Evolutionary conservation across 2,329 filamentous ascomycete species (phyloP).

Genomic region (Acrocalymma vagum): DNA sequence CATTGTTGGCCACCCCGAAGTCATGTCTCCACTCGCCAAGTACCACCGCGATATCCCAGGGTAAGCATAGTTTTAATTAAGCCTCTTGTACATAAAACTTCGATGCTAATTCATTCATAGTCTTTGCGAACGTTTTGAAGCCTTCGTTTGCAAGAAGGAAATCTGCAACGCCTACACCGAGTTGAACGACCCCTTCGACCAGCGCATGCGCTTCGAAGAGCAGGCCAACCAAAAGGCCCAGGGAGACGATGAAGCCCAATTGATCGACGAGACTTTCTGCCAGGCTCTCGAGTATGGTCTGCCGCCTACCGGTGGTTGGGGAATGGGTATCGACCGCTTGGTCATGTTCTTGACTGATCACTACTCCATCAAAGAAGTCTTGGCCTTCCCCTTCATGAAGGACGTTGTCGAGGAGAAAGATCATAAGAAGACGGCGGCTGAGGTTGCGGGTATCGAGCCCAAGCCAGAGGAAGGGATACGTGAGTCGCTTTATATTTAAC

Average conservation of each 20-base stretch:
- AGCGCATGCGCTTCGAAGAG: conserved; percentile 81
- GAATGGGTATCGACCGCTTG: conserved; percentile 92
- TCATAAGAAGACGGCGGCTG: conserved; percentile 63
- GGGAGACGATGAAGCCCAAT: conserved; percentile 95
- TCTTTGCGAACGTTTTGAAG: conserved; percentile 97
- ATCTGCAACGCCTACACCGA: conserved; percentile 98
- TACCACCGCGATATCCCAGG: conserved; percentile 83
- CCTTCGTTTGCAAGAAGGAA: conserved; percentile 96
- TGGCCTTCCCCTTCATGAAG: conserved; percentile 99
- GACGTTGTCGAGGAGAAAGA: conserved; percentile 59
- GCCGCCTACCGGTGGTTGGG: conserved; percentile 92
- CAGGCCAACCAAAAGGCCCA: conserved; percentile 91
- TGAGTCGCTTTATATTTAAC: conserved; percentile 20
- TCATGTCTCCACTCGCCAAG: conserved; percentile 97
- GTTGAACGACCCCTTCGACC: conserved; percentile 96
- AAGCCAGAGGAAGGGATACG: conserved; percentile 67
- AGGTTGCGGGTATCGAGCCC: conserved; percentile 69
- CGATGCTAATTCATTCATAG: conserved; percentile 11
- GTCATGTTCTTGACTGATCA: conserved; percentile 97
- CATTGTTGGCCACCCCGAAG: conserved; percentile 81
- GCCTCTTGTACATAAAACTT: not conserved
- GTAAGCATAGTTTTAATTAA: conserved; percentile 6
- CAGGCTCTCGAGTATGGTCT: conserved; percentile 88
- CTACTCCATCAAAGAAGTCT: conserved; percentile 94
- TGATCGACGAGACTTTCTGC: conserved; percentile 96